Evolutionary conservation across 1,139 yeast genomes (phyloP), one percentile per base, ranked within the genome.

Genomic region (Candida frijolesensis): DNA sequence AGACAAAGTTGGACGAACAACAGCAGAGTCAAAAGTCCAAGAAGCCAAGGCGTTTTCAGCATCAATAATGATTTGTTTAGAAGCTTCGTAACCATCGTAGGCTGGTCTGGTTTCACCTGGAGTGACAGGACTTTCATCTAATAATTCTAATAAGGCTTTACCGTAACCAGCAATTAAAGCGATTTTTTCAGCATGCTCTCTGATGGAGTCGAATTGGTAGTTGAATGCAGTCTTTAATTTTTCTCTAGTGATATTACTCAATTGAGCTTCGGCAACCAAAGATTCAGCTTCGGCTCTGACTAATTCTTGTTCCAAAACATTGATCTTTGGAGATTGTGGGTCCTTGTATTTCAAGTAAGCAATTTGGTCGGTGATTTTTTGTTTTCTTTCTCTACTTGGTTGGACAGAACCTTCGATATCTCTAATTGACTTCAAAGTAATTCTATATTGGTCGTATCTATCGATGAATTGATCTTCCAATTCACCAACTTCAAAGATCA

Each of bases 71-170:
- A 94, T 91, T 80, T 94, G 98, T 82, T 92, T 92, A 54, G 97
- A 89, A 51, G 97, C 96, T 70, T 94, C 98, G 74, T 91, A 92
- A 61, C 99, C 98, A 67, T 94, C 98, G 74, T 94, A 94, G 55
- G 96, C 95, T 42, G 97, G 95, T 79, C 98, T 90, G 56, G 97
- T 89, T 80, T 94, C 99, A 78, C 99, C 99, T 58, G 99, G 99
- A 58, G 98, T 92, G 60, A 94, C 97, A 56, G 98, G 95, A 60
- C 96, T 78, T 72, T 92, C 98, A 71, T 94, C 98, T 68, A 94
- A 83, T 69, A 94, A 84, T 79, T 94, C 98, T 68, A 94, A 83
- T 58, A 94, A 78, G 46, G 97, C 97, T 82, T 92, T 94, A 75
- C 99, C 98, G 81, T 94, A 94, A 62, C 97, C 97, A 61, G 98